Evolutionary conservation across 306 rosid species (phyloP), one percentile per base, ranked within the genome.

Genomic region (Trifolium fragiferum): DNA sequence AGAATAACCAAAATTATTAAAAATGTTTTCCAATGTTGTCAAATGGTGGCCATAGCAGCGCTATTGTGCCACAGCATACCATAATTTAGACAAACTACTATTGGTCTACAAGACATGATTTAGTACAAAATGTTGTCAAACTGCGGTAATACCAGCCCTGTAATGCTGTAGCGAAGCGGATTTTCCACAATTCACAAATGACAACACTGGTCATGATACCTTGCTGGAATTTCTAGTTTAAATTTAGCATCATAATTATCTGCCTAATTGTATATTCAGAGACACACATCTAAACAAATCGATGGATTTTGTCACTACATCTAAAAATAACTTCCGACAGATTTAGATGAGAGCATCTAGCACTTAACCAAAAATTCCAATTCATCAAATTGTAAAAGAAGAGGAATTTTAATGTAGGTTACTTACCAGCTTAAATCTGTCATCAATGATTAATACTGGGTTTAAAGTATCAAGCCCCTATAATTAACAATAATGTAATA

Each of bases 401-500:
- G 49, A 14, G 47, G 18, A 20, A 58, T 8, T 61, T 72, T 21
- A 8, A 55, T 68, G 72, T 16, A 63, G 73, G 51, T 12, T 67
- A 70, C 86, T 80, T 82, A 90, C 98, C 90, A 90, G 79, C 84
- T 84, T 92, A 78, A 81, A 75, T 75, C 81, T 90, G 66, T 84
- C 89, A 46, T 81, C 93, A 50, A 90, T 89, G 75, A 82, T 82
- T 86, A 92, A 54, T 65, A 80, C 73, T 1, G 98, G 98, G 79
- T 90, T 84, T 82, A 84, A 66, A 12, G 98, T 87, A 78, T 93
- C 86, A 75, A 93, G 87, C 68, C 90, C 96, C 98, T 93, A 78
- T 40, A 83, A 78, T 73, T 40, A 41, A 71, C 9, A 16, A 53
- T 44, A 81, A 35, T 30, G 65, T 15, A 43, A 32, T 72, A 81